Evolutionary conservation across 345 rosid species (phyloP).

Genomic region (Cardamine chenopodiifolia): DNA sequence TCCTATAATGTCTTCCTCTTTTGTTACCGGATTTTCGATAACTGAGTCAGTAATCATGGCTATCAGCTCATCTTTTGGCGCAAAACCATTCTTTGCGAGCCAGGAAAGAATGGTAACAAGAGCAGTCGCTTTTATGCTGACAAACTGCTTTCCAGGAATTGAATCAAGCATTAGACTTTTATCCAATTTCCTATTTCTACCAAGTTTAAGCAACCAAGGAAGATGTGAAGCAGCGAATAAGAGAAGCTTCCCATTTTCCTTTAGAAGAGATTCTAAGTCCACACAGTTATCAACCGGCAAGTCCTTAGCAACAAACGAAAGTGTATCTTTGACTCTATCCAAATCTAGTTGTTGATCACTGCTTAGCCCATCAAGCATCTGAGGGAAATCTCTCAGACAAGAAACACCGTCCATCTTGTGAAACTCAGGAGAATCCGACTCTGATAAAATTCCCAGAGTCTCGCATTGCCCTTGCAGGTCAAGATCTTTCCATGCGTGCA

Average conservation of each 20-base stretch:
- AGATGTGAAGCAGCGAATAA: conserved; percentile 76
- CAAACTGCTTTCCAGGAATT: conserved; percentile 65
- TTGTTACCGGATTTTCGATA: conserved; percentile 80
- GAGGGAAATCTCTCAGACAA: conserved; percentile 57
- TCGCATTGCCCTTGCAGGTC: conserved; percentile 90
- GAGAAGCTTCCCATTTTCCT: conserved; percentile 71
- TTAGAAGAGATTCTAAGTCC: conserved; percentile 62
- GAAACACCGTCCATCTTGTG: conserved; percentile 50
- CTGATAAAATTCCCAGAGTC: conserved; percentile 59
- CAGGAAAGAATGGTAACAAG: conserved; percentile 69
- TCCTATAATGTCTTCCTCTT: conserved; percentile 86
- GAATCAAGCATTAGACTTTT: conserved; percentile 52
- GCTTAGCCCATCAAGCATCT: conserved; percentile 48
- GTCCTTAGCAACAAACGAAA: conserved; percentile 65
- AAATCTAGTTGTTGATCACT: conserved; percentile 52
- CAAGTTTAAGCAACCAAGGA: conserved; percentile 89
- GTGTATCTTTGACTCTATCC: conserved; percentile 50
- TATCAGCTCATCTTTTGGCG: conserved; percentile 80
- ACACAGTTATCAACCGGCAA: conserved; percentile 55
- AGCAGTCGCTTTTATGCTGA: conserved; percentile 66
- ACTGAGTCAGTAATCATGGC: conserved; percentile 79
- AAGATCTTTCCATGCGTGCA: conserved; percentile 96
- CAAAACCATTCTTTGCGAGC: conserved; percentile 85
- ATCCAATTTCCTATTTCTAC: conserved; percentile 50
- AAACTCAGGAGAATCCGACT: conserved; percentile 52